These are phyloP conservation scores for Heterobasidion annosum DNA, from an alignment of 1,284 basidiomycete genomes.

Conservation along the genomic window DNA sequence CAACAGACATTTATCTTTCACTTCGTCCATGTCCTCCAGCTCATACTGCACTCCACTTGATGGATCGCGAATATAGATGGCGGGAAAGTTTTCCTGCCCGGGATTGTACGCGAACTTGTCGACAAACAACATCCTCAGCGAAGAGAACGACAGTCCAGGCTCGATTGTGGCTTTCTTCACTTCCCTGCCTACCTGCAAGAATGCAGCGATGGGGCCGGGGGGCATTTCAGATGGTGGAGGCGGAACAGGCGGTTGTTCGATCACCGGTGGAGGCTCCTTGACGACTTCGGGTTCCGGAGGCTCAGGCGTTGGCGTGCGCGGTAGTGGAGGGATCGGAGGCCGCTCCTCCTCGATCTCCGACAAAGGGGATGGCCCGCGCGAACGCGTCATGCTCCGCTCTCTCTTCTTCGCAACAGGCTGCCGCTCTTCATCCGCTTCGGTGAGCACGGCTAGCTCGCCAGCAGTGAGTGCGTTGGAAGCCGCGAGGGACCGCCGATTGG, in stretches of 20 bases:
- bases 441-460: slow-evolving; percentile 59
- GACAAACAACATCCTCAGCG: slow-evolving; percentile 82
- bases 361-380: slow-evolving; percentile 15
- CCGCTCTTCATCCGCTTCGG: slow-evolving; percentile 52
- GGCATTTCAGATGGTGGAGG: slow-evolving; percentile 9
- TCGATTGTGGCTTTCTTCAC: slow-evolving; percentile 85
- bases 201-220: slow-evolving; percentile 54
- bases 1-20: slow-evolving; percentile 81
- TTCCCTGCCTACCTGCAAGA: slow-evolving; percentile 86
- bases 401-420: slow-evolving; percentile 11
- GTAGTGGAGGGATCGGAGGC: slow-evolving; percentile 18
- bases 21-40: slow-evolving; percentile 91
- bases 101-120: slow-evolving; percentile 95
- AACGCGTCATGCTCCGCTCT: slow-evolving; percentile 15
- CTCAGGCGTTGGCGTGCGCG: slow-evolving; percentile 17
- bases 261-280: slow-evolving; percentile 2
- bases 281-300: neutral
- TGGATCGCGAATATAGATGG: slow-evolving; percentile 91
- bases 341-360: slow-evolving; percentile 3
- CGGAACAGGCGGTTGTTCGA: slow-evolving; percentile 1
- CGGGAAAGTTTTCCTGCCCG: slow-evolving; percentile 88
- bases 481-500: slow-evolving; percentile 60
- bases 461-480: slow-evolving; percentile 49
- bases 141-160: slow-evolving; percentile 60
- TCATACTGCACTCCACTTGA: slow-evolving; percentile 92